These are phyloP conservation scores for Globisporangium mamillatum DNA, from an alignment of 352 stramenopile species.

Conservation along the genomic window DNA sequence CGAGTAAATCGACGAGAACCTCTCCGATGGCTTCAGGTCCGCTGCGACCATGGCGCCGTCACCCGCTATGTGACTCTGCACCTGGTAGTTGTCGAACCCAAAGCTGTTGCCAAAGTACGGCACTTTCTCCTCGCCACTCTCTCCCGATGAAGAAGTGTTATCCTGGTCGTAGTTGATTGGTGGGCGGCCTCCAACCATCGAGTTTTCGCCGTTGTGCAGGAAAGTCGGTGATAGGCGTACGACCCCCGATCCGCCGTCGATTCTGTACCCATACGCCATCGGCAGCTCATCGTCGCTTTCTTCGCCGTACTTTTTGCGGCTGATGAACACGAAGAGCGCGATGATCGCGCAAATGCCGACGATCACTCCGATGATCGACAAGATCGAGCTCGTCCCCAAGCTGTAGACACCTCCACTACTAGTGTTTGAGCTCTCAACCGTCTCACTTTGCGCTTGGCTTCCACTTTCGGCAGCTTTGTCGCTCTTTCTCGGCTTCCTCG, in stretches of 20 bases:
- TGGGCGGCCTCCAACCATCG: constrained; percentile 23
- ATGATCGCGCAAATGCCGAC: constrained; percentile 57
- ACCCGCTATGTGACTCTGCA: constrained; percentile 7
- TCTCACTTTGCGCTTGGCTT: constrained; percentile 22
- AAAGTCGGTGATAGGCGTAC: constrained; percentile 54
- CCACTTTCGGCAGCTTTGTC: background rate
- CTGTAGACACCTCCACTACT: constrained; percentile 49
- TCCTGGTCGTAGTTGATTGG: constrained; percentile 9
- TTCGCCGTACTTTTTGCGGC: constrained; percentile 53
- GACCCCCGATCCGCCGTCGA: constrained; percentile 36
- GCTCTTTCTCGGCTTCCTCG: constrained; percentile 10
- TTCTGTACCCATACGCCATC: constrained; percentile 37
- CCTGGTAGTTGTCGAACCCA: constrained; percentile 16
- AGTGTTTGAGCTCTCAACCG: constrained; percentile 44
- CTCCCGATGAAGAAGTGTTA: constrained; percentile 21
- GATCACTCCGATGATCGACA: constrained; percentile 70
- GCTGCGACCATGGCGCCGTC: constrained; percentile 14
- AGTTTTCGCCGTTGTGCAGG: constrained; percentile 39
- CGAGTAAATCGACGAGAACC: constrained; percentile 40
- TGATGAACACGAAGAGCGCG: constrained; percentile 54
- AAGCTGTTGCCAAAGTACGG: constrained; percentile 19
- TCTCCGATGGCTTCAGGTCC: constrained; percentile 23
- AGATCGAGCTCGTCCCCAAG: constrained; percentile 57
- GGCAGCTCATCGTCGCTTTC: constrained; percentile 53
- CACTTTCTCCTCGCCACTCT: constrained; percentile 20